A percentile compares a stretch with the other conserved stretches of the same genome.
phyloP scores from a whole-genome alignment of 192 early-diverging fungal species.

The Linnemannia hyalina region DNA sequence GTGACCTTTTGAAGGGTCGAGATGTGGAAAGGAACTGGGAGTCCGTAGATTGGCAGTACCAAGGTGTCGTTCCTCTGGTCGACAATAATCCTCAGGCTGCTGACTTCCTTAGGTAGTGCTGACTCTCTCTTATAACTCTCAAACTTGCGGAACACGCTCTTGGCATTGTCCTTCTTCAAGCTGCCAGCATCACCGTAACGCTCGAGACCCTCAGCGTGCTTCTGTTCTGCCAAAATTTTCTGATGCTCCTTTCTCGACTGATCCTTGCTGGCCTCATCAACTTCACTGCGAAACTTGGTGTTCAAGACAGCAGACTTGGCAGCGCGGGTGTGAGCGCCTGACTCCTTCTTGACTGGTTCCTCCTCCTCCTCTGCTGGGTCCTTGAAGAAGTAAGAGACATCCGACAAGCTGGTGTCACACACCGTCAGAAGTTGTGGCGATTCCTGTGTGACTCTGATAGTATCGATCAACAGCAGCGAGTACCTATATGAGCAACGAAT shows the following conservation, averaged over 20 bases:
- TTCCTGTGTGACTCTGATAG: constrained; percentile 79
- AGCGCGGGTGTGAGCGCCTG: constrained; percentile 41
- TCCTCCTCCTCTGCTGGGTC: constrained; percentile 59
- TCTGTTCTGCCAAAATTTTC: constrained; percentile 82
- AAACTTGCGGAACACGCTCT: constrained; percentile 86
- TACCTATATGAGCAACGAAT: constrained; percentile 64
- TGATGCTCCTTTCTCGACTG: constrained; percentile 89
- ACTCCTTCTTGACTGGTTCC: constrained; percentile 25
- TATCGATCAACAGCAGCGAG: constrained; percentile 88
- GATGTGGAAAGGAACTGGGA: constrained; percentile 98
- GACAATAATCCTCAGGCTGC: constrained; percentile 87
- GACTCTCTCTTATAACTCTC: constrained; percentile 97
- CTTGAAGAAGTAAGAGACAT: constrained; percentile 69
- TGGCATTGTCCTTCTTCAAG: constrained; percentile 73
- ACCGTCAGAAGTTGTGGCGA: constrained; percentile 72
- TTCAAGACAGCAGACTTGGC: constrained; percentile 77
- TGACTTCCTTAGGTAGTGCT: constrained; percentile 84
- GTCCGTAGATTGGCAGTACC: constrained; percentile 94
- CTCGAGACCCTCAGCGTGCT: constrained; percentile 83
- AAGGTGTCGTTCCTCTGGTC: constrained; percentile 90
- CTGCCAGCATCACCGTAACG: constrained; percentile 78
- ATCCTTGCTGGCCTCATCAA: constrained; percentile 83
- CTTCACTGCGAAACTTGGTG: constrained; percentile 85
- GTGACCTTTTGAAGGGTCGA: constrained; percentile 94
- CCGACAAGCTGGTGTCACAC: constrained; percentile 65